phyloP scores from a whole-genome alignment of 2,329 filamentous ascomycete species.

The Aspergillus pseudonomiae region DNA sequence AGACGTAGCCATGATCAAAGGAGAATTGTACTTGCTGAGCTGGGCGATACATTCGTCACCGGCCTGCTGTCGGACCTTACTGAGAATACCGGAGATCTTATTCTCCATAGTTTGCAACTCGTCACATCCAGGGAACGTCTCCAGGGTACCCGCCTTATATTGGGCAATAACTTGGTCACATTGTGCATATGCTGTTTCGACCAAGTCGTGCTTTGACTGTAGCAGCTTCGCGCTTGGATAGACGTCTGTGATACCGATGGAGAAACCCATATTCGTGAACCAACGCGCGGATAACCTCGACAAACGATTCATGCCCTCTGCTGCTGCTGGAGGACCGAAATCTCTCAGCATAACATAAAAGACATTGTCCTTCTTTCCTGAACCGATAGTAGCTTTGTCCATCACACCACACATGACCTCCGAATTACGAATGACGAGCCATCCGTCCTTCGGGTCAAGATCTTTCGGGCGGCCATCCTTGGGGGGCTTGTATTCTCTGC shows the following conservation, averaged over 20 bases:
- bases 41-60: constrained; percentile 89
- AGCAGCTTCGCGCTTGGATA: constrained; percentile 76
- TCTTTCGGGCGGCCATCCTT: constrained; percentile 48
- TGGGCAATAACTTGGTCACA: constrained; percentile 82
- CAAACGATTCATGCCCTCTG: constrained; percentile 89
- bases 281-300: constrained; percentile 87
- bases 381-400: constrained; percentile 97
- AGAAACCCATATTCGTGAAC: constrained; percentile 90
- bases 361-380: constrained; percentile 95
- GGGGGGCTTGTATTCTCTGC: constrained; percentile 66
- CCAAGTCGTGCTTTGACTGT: constrained; percentile 72
- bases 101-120: constrained; percentile 92
- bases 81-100: constrained; percentile 85
- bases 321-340: constrained; percentile 86
- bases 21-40: constrained; percentile 87
- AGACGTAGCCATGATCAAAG: constrained; percentile 94
- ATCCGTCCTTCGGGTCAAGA: constrained; percentile 85
- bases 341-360: constrained; percentile 97
- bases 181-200: constrained; percentile 75
- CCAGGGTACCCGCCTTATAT: constrained; percentile 78
- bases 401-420: constrained; percentile 97
- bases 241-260: constrained; percentile 93
- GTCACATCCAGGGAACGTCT: constrained; percentile 85
- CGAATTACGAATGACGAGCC: constrained; percentile 91
- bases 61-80: constrained; percentile 86